Evolutionary conservation across 164 flowering plant species (phyloP).

Genomic region (Hamamelis virginiana): DNA sequence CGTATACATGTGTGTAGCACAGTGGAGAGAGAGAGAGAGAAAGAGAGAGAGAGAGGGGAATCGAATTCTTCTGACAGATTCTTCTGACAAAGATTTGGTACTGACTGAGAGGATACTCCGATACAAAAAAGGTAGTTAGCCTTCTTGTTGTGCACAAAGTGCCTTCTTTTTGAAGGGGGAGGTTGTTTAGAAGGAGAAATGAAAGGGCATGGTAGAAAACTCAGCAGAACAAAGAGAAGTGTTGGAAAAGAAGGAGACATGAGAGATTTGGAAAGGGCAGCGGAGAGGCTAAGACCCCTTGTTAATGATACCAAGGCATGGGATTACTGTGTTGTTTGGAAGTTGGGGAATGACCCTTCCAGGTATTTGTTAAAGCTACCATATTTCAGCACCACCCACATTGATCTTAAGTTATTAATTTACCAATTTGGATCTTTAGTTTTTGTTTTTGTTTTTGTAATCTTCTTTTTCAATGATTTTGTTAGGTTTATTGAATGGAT

Average conservation of each 20-base stretch:
- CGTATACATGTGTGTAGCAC: too few species aligned
- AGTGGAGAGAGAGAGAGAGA: too few species aligned
- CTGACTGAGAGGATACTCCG: not conserved
- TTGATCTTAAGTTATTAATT: not conserved
- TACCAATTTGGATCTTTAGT: not conserved
- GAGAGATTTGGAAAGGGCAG: constrained; percentile 34
- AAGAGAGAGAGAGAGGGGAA: too few species aligned
- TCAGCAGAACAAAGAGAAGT: not conserved
- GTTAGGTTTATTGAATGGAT: constrained; percentile 60
- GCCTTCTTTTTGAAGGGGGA: not conserved
- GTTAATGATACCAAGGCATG: constrained; percentile 39
- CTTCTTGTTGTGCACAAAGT: not conserved
- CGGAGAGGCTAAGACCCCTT: constrained; percentile 54
- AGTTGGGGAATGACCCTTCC: constrained; percentile 52
- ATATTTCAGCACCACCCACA: not conserved
- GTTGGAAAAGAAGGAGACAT: constrained; percentile 17
- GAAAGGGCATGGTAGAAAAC: not conserved
- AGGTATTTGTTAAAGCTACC: constrained; percentile 30
- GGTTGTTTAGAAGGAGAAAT: not conserved
- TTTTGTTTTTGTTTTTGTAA: too few species aligned
- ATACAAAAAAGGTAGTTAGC: not conserved
- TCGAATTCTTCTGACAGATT: too few species aligned
- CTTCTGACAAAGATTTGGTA: not conserved
- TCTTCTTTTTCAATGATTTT: not conserved
- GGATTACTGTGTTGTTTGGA: constrained; percentile 74